Base-by-base conservation (phyloP, 2,329 filamentous ascomycete species). In the Chaetomium globosum region DNA sequence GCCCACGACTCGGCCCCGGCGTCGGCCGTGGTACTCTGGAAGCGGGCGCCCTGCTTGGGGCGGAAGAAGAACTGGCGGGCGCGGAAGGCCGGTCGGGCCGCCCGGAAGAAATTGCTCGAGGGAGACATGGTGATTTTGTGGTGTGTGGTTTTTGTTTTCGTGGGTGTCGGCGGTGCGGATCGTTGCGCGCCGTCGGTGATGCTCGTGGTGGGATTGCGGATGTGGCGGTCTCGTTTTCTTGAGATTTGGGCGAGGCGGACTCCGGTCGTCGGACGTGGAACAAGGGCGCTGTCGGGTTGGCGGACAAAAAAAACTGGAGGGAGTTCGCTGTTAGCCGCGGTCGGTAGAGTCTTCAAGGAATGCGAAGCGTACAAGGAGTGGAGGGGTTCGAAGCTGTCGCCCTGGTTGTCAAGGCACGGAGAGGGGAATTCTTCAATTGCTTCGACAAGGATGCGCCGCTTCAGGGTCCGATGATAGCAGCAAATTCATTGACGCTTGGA, bases 21-120 rank as follows among this genome's bases (percentile, higher is more conserved):
- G 71, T 80, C 80, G 59, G 76, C 77, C 59, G 79, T 78, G 53
- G 89, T 88, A 78, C 88, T 92, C 80, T 91, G 88, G 78, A 86
- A 92, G 77, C 91, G 86, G 80, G 78, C 72, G 76, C 23, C 73
- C 66, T 73, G 74, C 67, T 69, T 77, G 70, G 78, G 75, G 68
- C 78, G 78, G 74, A 80, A 79, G 74, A 80, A 79, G 71, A 82
- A 82, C 74, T 79, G 76, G 75, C 78, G 79, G 75, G 77, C 79
- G 74, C 82, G 82, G 80, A 87, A 82, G 71, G 82, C 75, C 59
- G 84, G 85, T 74, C 84, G 82, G 75, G 82, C 78, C 73, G 77
- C 75, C 82, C 78, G 70, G 81, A 77, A 68, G 80, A 78, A 77
- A 82, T 83, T 65, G 69, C 75, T 69, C 51, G 67, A 68, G 36